These are phyloP conservation scores for Chaetomium sp. DNA, from an alignment of 2,329 filamentous ascomycete genomes.

Conservation along the genomic window DNA sequence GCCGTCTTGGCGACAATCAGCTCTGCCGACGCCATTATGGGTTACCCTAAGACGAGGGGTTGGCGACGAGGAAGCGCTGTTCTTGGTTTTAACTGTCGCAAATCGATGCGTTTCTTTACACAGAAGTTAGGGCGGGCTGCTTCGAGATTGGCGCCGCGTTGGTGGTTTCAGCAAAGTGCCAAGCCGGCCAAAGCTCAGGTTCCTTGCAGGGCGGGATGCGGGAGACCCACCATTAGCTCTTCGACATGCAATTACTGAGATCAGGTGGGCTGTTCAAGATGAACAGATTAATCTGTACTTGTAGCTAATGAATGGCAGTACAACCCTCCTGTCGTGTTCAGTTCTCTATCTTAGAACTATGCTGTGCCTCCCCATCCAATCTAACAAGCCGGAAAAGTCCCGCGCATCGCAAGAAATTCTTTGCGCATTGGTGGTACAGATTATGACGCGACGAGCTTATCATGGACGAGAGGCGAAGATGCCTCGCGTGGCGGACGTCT, in stretches of 20 bases:
- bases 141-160: background rate
- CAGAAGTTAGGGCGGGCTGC: background rate
- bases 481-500: background rate
- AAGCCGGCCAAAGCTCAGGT: constrained; percentile 4
- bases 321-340: background rate
- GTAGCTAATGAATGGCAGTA: background rate
- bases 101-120: background rate
- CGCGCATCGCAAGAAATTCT: background rate
- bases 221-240: background rate
- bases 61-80: background rate
- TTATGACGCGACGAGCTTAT: background rate
- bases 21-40: constrained; percentile 64
- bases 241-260: constrained; percentile 1
- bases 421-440: background rate
- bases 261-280: background rate
- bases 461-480: background rate
- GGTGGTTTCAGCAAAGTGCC: background rate
- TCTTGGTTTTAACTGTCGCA: background rate
- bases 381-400: background rate
- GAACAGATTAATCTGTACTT: too few species aligned
- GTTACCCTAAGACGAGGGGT: constrained; percentile 11
- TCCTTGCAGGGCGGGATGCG: constrained; percentile 6
- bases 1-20: constrained; percentile 78
- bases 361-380: background rate
- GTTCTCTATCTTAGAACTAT: background rate